Base-by-base conservation (phyloP, 2,329 filamentous ascomycete genomes). In the Chaetomium sp. region DNA sequence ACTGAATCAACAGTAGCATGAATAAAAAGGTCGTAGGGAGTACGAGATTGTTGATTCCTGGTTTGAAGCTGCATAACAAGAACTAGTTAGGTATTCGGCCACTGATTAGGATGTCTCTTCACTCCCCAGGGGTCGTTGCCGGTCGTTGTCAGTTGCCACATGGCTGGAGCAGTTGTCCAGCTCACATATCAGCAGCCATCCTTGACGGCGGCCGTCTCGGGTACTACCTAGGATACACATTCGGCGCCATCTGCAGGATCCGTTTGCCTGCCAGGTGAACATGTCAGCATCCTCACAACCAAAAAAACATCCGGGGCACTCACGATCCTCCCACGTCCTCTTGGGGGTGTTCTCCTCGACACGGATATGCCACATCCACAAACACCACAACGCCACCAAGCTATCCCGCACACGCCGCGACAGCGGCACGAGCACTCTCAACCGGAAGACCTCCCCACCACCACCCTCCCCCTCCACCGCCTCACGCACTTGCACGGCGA, bases 281-380 rank as follows among this genome's bases (percentile, higher is more conserved):
- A 9, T 38, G 60, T 62, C 21, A 62, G 25, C 27, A 27, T n/a
- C 9, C n/a, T 58, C 13, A 31, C 35, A 12, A 5, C 5, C 9
- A 31, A 7, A 4, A 23, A 7, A 13, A 23, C 23, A 16, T 12
- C 16, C 25, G 19, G 21, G 59, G 27, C 9, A 66, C 61, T 60
- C 1, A 67, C 64, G 58, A 21, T 67, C 67, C 9, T 60, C 54
- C 65, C 64, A 67, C 21, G 64, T 62, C 51, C 31, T 63, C 51
- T 54, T 63, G 21, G 27, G 21, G 16, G 9, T 29, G 5, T 4
- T 61, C 16, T 29, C 35, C 19, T 31, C 38, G 3, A 59, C 6
- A 33, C 66, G 66, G 2, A 61, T 19, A 63, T 67, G 65, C 68
- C 68, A 70, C 51, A 70, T 50, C 68, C 68, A 70, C 58, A 68